A percentile compares a stretch with the other conserved stretches of the same genome.
Conservation (phyloP, 805 yeast species). For the Candida chauliodis region DNA sequence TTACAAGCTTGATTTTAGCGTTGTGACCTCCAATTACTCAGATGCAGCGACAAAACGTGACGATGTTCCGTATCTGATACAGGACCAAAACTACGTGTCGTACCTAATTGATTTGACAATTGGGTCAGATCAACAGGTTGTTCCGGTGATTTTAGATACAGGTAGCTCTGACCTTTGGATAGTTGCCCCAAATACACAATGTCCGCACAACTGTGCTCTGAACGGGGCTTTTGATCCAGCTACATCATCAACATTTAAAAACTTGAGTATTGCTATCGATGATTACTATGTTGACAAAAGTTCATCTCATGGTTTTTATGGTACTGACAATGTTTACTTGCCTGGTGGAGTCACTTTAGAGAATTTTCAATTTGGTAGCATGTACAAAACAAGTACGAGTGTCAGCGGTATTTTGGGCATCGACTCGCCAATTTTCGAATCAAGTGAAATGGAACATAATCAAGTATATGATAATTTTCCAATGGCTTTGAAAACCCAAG, state of each 20-base stretch:
- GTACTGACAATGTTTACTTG: constrained; percentile 12
- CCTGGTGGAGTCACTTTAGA: constrained; percentile 10
- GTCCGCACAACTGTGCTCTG: constrained; percentile 3
- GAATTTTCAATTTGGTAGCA: constrained; percentile 18
- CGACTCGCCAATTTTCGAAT: constrained; percentile 13
- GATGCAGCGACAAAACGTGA: not conserved
- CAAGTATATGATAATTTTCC: constrained; percentile 28
- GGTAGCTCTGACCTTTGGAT: constrained; percentile 43
- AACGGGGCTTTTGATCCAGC: constrained; percentile 2
- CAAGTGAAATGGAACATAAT: not conserved
- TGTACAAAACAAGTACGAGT: constrained; percentile 8
- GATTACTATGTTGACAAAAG: constrained; percentile 12
- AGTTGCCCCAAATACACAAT: constrained; percentile 12
- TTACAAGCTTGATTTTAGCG: not conserved
- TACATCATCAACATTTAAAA: constrained; percentile 8
- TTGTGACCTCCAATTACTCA: not conserved
- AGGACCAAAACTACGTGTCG: not conserved
- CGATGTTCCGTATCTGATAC: not conserved
- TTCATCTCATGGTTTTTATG: constrained; percentile 15
- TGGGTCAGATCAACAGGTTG: constrained; percentile 26
- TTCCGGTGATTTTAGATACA: constrained; percentile 36
- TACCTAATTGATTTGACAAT: constrained; percentile 17
- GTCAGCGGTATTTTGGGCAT: constrained; percentile 18
- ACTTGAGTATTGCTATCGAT: constrained; percentile 8
- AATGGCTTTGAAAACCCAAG: constrained; percentile 22